These are phyloP conservation scores for Steccherinum ochraceum DNA, from an alignment of 768 basidiomycete species.

Conservation along the genomic window DNA sequence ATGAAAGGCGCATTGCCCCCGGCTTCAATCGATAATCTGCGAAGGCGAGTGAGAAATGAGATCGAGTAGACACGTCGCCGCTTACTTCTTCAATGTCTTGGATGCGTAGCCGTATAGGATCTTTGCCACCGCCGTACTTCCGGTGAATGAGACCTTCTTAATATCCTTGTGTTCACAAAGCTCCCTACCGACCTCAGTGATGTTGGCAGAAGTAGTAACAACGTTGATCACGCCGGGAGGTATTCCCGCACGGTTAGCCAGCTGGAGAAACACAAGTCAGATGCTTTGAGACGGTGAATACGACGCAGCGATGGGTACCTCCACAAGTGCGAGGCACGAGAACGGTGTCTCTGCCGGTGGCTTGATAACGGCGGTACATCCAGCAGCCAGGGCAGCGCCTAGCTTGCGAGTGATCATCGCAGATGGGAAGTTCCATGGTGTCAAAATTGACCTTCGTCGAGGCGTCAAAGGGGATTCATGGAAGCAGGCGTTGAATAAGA, in stretches of 20 bases:
- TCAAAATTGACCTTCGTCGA: slow-evolving; percentile 58
- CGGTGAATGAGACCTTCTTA: slow-evolving; percentile 90
- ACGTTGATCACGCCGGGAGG: slow-evolving; percentile 95
- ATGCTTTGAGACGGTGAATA: neutral
- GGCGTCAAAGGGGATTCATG: neutral
- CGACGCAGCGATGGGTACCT: slow-evolving; percentile 39
- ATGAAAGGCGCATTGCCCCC: slow-evolving; percentile 97
- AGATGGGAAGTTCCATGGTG: slow-evolving; percentile 93
- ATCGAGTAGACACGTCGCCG: neutral
- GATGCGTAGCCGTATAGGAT: slow-evolving; percentile 66
- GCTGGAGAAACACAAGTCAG: slow-evolving; percentile 31
- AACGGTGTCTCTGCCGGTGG: slow-evolving; percentile 95
- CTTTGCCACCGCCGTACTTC: slow-evolving; percentile 79
- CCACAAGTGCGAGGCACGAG: slow-evolving; percentile 85
- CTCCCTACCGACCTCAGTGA: slow-evolving; percentile 85
- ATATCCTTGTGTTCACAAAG: slow-evolving; percentile 85
- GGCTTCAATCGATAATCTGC: slow-evolving; percentile 73
- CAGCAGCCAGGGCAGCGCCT: slow-evolving; percentile 85
- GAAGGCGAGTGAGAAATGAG: neutral
- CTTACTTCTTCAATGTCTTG: slow-evolving; percentile 77
- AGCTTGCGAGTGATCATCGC: slow-evolving; percentile 94
- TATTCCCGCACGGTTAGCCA: slow-evolving; percentile 83
- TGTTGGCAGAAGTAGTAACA: slow-evolving; percentile 81
- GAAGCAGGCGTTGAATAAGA: neutral
- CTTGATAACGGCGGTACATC: slow-evolving; percentile 95